Evolutionary conservation across 1,284 basidiomycete species (phyloP).

Genomic region (Agaricales sp.): DNA sequence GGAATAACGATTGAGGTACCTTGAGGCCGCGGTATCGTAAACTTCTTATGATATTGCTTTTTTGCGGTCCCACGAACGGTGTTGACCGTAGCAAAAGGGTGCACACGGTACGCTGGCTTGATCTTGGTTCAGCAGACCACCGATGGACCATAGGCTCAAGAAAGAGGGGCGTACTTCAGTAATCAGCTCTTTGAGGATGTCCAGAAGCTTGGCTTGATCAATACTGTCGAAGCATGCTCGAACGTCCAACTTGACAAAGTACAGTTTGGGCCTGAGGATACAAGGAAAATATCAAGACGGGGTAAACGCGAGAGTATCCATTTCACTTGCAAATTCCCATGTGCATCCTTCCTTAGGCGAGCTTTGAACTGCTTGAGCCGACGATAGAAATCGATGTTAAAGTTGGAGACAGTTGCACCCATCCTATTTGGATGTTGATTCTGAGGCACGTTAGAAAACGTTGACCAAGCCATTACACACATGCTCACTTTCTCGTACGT

Average conservation of each 20-base stretch:
- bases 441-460: constrained; percentile 28
- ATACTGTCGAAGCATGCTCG: constrained; percentile 96
- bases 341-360: constrained; percentile 30
- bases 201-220: constrained; percentile 77
- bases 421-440: constrained; percentile 51
- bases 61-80: not conserved
- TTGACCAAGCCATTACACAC: not conserved
- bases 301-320: not conserved
- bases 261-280: constrained; percentile 62
- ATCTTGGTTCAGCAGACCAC: not conserved
- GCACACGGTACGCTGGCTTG: not conserved
- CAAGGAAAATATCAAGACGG: constrained; percentile 2
- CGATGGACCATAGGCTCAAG: not conserved
- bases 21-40: not conserved
- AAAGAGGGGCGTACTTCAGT: constrained; percentile 45
- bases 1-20: not conserved
- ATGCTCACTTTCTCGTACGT: constrained; percentile 71
- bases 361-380: constrained; percentile 66
- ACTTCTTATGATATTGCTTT: not conserved
- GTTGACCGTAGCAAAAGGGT: not conserved
- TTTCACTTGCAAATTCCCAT: constrained; percentile 44
- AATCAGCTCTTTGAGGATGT: constrained; percentile 66
- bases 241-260: constrained; percentile 96
- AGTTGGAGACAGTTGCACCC: constrained; percentile 76
- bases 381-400: constrained; percentile 65